Conservation (phyloP, 2,329 filamentous ascomycete genomes). For the Zymoseptoria crescenta region DNA sequence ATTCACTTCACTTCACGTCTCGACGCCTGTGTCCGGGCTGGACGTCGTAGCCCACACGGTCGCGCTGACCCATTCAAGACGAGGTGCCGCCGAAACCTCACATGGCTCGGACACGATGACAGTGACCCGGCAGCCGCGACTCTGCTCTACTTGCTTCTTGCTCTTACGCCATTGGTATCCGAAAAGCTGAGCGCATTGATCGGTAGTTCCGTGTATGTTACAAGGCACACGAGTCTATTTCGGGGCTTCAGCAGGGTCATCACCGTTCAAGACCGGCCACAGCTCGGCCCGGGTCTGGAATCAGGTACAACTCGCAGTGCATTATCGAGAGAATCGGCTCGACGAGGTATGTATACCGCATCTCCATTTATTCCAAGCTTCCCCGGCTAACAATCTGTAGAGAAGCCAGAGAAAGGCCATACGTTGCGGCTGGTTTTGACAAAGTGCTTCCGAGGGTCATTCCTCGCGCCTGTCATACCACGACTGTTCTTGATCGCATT, state of each 20-base stretch:
- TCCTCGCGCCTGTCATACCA: conserved; percentile 1
- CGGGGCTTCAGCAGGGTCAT: too few relatives aligned
- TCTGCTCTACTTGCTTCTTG: background rate
- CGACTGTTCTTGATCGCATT: background rate
- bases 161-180: background rate
- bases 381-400: background rate
- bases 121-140: too few relatives aligned
- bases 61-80: background rate
- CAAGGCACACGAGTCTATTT: too few relatives aligned
- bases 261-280: background rate
- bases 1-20: background rate
- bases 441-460: background rate
- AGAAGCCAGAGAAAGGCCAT: background rate
- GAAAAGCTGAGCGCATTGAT: background rate
- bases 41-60: background rate
- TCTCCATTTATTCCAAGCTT: too few relatives aligned
- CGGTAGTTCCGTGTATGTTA: background rate
- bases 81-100: background rate
- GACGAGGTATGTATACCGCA: background rate
- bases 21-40: background rate
- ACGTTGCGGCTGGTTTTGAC: background rate
- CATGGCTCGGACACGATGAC: background rate
- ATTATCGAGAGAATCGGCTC: background rate
- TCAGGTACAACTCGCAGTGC: background rate
- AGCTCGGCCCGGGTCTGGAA: background rate